A percentile compares a stretch with the other conserved stretches of the same genome.
Evolutionary conservation across 2,329 filamentous ascomycete species (phyloP).

Genomic region (Xylariales sp.): DNA sequence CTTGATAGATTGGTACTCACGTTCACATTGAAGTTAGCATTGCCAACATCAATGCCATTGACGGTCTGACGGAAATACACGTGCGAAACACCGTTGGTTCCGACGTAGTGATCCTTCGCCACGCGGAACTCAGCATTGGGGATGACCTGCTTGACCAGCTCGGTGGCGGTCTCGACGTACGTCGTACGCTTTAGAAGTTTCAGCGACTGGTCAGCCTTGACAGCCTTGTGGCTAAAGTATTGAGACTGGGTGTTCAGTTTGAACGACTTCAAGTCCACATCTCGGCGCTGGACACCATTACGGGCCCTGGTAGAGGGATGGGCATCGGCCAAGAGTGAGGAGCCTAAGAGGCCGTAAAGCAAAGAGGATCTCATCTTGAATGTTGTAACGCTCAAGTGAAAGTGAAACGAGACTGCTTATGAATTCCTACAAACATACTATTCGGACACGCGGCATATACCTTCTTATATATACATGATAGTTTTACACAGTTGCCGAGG

Average conservation of each 20-base stretch:
- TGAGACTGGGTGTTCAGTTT: conserved; percentile 46
- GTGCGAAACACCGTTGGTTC: conserved; percentile 65
- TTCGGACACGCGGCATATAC: background rate
- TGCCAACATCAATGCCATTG: conserved; percentile 69
- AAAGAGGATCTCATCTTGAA: conserved; percentile 33
- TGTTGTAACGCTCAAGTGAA: background rate
- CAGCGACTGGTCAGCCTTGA: conserved; percentile 42
- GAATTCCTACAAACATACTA: background rate
- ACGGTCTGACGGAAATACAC: conserved; percentile 70
- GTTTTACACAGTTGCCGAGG: background rate
- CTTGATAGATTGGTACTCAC: conserved; percentile 52
- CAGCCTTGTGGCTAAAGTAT: conserved; percentile 48
- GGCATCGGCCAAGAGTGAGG: conserved; percentile 26
- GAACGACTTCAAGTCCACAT: conserved; percentile 42
- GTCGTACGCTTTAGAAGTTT: conserved; percentile 48
- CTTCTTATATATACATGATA: conserved; percentile 34
- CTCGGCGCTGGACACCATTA: conserved; percentile 24
- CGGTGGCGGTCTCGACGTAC: conserved; percentile 59
- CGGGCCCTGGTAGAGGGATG: conserved; percentile 22
- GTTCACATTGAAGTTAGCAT: conserved; percentile 70
- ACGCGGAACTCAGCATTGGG: conserved; percentile 61
- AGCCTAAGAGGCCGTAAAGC: conserved; percentile 27
- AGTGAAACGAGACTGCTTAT: conserved; percentile 1
- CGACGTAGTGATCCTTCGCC: conserved; percentile 64
- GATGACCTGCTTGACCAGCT: conserved; percentile 54